Evolutionary conservation across 805 yeast genomes (phyloP), one percentile per base, ranked within the genome.

Genomic region (Torulaspora franciscae): DNA sequence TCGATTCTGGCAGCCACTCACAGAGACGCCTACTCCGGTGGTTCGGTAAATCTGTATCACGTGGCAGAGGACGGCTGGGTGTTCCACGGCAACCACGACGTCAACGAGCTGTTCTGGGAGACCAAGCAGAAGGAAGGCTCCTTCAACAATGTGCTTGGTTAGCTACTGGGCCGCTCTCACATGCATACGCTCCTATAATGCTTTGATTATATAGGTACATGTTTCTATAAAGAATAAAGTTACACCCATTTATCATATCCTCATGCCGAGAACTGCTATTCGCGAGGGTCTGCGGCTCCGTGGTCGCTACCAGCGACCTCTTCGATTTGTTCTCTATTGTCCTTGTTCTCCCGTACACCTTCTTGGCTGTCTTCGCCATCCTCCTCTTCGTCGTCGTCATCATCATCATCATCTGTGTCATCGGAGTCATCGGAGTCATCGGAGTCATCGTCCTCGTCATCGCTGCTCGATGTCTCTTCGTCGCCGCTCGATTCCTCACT

Each of bases 11-110:
- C 98, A 35, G 99, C 99, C 40, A 85, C 97, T 26, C 99, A 93
- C 65, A 85, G 99, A 77, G 99, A 93, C 68, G 99, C 98, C 5
- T 93, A 74, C 69, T 88, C 96, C 47, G 99, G 99, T 75, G 98
- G 98, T 56, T 86, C 96, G 1, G 80, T 91, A 53, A 93, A 93
- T 66, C 72, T 93, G 59, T 93, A 81, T 67, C 98, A 93, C 64
- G 91, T 93, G 48, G 83, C 93, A 25, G 96, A 89, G 69, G 65
- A 78, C 42, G 99, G 99, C 40, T 93, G 99, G 99, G 77, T 77
- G 29, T 93, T 79, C 72, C 97, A 93, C 63, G 99, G 99, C 54
- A 93, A 93, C 67, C 83, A 83, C 69, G 90, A 90, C 64, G 95
- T 89, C 52, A 96, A 95, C 49, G 80, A 85, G 36, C 74, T 85